phyloP scores from a whole-genome alignment of 371 early-diverging fungal genomes.

The Zychaea mexicana region DNA sequence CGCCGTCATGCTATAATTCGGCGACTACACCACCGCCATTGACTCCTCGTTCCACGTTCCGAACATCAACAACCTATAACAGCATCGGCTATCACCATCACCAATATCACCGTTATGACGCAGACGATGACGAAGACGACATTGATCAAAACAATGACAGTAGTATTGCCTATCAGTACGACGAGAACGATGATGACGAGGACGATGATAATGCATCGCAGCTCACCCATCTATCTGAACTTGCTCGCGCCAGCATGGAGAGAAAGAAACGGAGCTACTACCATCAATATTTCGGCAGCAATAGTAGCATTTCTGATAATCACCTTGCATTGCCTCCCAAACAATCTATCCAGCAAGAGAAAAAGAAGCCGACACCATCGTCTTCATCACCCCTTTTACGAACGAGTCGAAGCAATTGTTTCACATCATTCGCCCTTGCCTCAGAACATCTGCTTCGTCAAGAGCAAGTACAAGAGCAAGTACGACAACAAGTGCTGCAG shows the following conservation, averaged over 20 bases:
- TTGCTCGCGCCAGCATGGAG: constrained; percentile 2
- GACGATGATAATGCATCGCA: constrained; percentile 16
- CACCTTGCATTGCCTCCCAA: constrained; percentile 7
- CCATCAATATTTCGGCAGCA: neutral
- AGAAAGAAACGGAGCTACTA: neutral
- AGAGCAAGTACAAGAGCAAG: neutral
- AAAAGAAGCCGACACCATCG: neutral
- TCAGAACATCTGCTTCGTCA: neutral
- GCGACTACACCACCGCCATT: neutral
- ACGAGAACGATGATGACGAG: constrained; percentile 2
- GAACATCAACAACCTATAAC: neutral
- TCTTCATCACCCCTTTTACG: neutral
- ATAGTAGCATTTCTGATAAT: neutral
- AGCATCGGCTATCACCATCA: too few species aligned
- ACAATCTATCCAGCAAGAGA: neutral
- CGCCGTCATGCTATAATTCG: neutral
- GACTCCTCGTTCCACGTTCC: too few species aligned
- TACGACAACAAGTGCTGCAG: neutral
- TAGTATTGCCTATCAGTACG: too few species aligned
- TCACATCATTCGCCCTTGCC: neutral
- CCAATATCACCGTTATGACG: neutral
- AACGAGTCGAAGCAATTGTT: neutral
- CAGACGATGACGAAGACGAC: neutral
- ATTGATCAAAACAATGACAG: too few species aligned
- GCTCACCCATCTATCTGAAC: constrained; percentile 14